phyloP scores from a whole-genome alignment of 2,329 filamentous ascomycete species.

The Fusarium temperatum region DNA sequence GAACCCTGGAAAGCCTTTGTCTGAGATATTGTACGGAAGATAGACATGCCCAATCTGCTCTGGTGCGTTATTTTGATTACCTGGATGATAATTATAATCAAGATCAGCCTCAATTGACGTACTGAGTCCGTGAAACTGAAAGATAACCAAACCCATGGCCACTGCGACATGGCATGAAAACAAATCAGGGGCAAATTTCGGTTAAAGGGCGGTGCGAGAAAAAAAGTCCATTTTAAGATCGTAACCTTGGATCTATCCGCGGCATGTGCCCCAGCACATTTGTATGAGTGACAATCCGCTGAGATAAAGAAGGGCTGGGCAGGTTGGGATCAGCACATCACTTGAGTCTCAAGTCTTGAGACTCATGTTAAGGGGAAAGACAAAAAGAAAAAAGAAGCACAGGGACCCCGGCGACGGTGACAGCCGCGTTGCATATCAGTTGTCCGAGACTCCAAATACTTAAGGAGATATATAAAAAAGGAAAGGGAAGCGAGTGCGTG shows the following conservation, averaged over 20 bases:
- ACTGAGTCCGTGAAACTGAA: conserved; percentile 2
- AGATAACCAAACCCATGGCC: conserved; percentile 22
- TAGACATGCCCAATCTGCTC: background rate
- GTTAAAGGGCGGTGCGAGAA: conserved; percentile 17
- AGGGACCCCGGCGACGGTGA: background rate
- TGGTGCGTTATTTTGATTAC: conserved; percentile 7
- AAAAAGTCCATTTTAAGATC: conserved; percentile 1
- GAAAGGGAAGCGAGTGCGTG: conserved; percentile 1
- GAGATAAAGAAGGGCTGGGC: background rate
- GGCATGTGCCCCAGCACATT: conserved; percentile 18
- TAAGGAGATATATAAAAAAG: background rate
- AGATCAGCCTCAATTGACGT: conserved; percentile 2
- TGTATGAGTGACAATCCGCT: conserved; percentile 9
- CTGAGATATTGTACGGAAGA: background rate
- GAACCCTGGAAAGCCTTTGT: conserved; percentile 2
- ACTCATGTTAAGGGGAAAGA: background rate
- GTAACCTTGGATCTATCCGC: conserved; percentile 30
- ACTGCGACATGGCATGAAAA: conserved; percentile 8
- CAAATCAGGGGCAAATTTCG: conserved; percentile 20
- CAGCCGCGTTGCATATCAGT: background rate
- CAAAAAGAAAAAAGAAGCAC: background rate
- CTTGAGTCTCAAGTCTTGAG: background rate
- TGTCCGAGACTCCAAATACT: background rate
- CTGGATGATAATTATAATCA: background rate
- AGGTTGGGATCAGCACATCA: conserved; percentile 6